phyloP scores from a whole-genome alignment of 331 rosid genomes.

The Quercus phellos region DNA sequence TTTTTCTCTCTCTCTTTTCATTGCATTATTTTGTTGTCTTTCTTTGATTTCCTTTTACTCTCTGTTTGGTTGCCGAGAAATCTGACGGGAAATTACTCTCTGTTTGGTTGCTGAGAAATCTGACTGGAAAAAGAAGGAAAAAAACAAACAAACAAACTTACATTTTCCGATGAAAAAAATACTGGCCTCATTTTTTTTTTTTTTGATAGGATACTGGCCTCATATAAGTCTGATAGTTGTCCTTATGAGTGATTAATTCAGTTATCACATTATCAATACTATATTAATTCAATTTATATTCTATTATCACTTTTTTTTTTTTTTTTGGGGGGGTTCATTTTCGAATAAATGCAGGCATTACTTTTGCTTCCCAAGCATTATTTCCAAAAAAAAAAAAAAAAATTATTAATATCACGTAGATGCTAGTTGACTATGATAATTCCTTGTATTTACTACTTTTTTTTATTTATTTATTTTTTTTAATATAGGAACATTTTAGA shows the following conservation, averaged over 20 bases:
- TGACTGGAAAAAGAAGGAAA: too few relatives aligned
- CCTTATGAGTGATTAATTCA: not conserved
- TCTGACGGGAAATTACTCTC: not conserved
- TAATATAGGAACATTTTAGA: not conserved
- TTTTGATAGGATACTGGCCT: not conserved
- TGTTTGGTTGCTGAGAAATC: not conserved
- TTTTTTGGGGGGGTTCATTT: too few relatives aligned
- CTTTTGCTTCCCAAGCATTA: too few relatives aligned
- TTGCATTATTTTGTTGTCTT: not conserved
- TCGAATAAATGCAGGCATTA: too few relatives aligned
- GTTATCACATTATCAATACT: not conserved
- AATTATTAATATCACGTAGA: too few relatives aligned
- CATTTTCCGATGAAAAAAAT: not conserved
- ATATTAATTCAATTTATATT: not conserved
- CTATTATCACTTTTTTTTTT: too few relatives aligned
- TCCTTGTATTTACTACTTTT: not conserved
- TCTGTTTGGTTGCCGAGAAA: not conserved
- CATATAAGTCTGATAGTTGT: not conserved
- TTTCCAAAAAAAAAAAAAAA: too few relatives aligned
- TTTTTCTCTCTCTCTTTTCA: too few relatives aligned
- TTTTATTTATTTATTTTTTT: too few relatives aligned
- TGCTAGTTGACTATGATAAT: not conserved
- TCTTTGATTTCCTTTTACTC: not conserved
- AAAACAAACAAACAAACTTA: too few relatives aligned
- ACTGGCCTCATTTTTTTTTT: too few relatives aligned